Base-by-base conservation (phyloP, 768 basidiomycete species). In the Auricularia auricula-judae region DNA sequence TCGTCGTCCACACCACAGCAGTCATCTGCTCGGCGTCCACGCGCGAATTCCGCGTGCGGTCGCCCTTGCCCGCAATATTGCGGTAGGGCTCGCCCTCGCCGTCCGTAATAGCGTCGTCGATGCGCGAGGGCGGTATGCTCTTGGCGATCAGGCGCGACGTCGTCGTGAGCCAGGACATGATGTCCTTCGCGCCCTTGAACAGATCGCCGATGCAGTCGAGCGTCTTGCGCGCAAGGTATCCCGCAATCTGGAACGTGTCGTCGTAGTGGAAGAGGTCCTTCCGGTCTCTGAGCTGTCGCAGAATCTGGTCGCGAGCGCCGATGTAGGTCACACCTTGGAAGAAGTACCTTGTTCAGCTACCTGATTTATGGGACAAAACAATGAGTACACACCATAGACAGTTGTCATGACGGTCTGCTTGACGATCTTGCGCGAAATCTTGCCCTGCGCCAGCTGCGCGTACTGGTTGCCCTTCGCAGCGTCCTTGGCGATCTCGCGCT, bases 331-430 rank as follows among this genome's bases (percentile, higher is more conserved):
- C 95, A 23, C 39, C 39, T 42, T 7, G 39, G 12, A 42, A 29
- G 29, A 29, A 29, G 29, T 29, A 29, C 29, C 3, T 14, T 14
- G 39, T 42, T 14, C 7, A 42, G 12, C 39, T 7, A 42, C 8
- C 8, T 69, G 70, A 8, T 11, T 53, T n/a, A 12, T n/a, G 0
- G 18, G 12, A 65, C 69, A 23, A 35, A 67, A 42, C 39, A 14
- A 14, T 7, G 12, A 42, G 8, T 7, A 14, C 39, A 14, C 12
- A 42, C 97, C 96, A 72, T 98, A 98, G 39, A 98, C 96, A 2
- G 96, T 98, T 0, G 96, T 99, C 97, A 99, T 99, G 68, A 98
- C 92, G 29, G 97, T 98, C 78, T 98, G 96, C 80, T 99, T 99
- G 69, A 99, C 96, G 18, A 97, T 88, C 75, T 99, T 98, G 29